Evolutionary conservation across 23 red algal species (phyloP).

Genomic region (Cyanidioschyzon merolae): DNA sequence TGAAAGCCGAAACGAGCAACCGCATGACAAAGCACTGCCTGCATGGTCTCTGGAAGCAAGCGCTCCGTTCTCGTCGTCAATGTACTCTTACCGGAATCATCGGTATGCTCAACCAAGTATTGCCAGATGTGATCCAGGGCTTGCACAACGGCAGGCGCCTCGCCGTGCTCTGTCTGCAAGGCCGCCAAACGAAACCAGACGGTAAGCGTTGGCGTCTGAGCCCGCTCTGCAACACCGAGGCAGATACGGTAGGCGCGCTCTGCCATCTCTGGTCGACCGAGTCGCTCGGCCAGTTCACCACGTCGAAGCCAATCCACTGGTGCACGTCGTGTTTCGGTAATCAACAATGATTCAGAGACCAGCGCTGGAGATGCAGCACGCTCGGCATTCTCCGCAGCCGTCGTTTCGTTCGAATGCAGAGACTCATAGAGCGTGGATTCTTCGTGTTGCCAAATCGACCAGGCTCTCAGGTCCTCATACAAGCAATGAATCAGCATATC

Average conservation of each 20-base stretch:
- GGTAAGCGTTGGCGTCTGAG: slow-evolving; percentile 35
- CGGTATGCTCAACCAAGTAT: slow-evolving; percentile 23
- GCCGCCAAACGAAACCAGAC: slow-evolving; percentile 37
- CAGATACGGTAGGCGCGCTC: slow-evolving; percentile 49
- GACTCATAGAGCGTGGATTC: slow-evolving; percentile 26
- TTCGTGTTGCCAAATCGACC: slow-evolving; percentile 76
- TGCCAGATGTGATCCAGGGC: background rate
- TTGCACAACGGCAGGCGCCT: slow-evolving; percentile 20
- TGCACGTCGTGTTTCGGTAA: slow-evolving; percentile 38
- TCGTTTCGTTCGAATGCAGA: slow-evolving; percentile 18
- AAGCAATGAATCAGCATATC: slow-evolving; percentile 79
- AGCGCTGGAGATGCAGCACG: background rate
- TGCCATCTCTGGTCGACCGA: slow-evolving; percentile 42
- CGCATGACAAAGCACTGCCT: slow-evolving; percentile 34
- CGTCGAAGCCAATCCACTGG: slow-evolving; percentile 78
- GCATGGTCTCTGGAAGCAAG: slow-evolving; percentile 23
- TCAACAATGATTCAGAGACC: slow-evolving; percentile 1
- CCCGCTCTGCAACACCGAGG: slow-evolving; percentile 39
- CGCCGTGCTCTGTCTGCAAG: slow-evolving; percentile 41
- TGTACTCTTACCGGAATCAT: slow-evolving; percentile 20
- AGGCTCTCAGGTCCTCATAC: slow-evolving; percentile 83
- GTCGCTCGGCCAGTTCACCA: slow-evolving; percentile 53
- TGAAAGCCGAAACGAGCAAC: slow-evolving; percentile 56
- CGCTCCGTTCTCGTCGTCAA: slow-evolving; percentile 22
- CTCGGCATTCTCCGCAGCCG: slow-evolving; percentile 9